Conservation (phyloP, 768 basidiomycete genomes). For the Favolaschia claudopus region DNA sequence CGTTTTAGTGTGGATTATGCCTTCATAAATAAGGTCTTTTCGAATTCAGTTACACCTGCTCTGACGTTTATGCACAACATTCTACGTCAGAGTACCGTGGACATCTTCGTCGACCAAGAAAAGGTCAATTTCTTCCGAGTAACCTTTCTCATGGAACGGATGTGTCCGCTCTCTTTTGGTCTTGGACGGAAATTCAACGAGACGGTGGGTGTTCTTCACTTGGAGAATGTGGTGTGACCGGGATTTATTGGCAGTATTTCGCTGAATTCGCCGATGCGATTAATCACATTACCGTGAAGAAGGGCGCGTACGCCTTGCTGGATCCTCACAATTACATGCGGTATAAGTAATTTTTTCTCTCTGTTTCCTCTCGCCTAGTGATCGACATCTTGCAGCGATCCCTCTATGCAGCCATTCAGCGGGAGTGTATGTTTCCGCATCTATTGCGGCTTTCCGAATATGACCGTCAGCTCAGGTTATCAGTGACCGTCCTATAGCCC, state of each 20-base stretch:
- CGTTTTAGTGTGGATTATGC: conserved; percentile 51
- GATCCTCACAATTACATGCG: conserved; percentile 60
- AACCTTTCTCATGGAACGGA: conserved; percentile 56
- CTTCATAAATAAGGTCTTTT: conserved; percentile 56
- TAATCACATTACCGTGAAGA: conserved; percentile 49
- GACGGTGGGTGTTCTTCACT: conserved; percentile 37
- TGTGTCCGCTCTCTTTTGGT: conserved; percentile 48
- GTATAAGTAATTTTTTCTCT: conserved; percentile 46
- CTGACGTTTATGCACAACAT: background rate
- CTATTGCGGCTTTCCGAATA: too few species aligned
- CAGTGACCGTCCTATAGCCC: too few species aligned
- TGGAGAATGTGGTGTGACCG: background rate
- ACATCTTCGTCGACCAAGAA: conserved; percentile 55
- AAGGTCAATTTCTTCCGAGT: conserved; percentile 59
- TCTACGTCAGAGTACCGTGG: conserved; percentile 46
- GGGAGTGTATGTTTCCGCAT: conserved; percentile 44
- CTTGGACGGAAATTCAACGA: conserved; percentile 53
- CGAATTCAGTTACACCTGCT: background rate
- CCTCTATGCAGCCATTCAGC: conserved; percentile 50
- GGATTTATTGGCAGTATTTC: conserved; percentile 43
- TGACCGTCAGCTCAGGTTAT: too few species aligned
- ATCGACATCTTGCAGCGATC: conserved; percentile 39
- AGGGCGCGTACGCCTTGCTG: conserved; percentile 51
- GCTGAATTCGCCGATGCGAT: conserved; percentile 50
- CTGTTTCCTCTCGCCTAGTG: background rate